These are phyloP conservation scores for Pyrrhoderma noxium DNA, from an alignment of 1,284 basidiomycete genomes.

Conservation along the genomic window DNA sequence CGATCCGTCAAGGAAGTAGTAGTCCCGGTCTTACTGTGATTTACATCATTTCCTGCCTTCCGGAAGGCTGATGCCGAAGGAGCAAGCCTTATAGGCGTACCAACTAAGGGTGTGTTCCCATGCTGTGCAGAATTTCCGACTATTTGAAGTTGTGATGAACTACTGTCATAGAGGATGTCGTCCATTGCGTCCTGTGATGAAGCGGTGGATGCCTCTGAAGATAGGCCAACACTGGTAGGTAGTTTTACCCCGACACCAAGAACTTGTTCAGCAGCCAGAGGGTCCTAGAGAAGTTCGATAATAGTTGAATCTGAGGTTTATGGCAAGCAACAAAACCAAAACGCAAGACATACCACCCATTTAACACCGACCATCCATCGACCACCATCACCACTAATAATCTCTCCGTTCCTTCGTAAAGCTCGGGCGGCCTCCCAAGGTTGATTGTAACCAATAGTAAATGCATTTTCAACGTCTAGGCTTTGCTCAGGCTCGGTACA, in stretches of 20 bases:
- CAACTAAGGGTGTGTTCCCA: conserved; percentile 32
- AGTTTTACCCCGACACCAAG: conserved; percentile 13
- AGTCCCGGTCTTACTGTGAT: conserved; percentile 27
- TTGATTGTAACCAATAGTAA: conserved; percentile 62
- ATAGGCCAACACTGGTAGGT: no score
- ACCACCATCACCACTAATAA: conserved; percentile 43
- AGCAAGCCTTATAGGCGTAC: conserved; percentile 62
- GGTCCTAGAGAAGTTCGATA: neutral
- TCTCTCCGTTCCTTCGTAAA: conserved; percentile 70
- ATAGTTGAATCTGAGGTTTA: neutral
- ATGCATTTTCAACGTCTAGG: conserved; percentile 60
- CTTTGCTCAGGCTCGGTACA: conserved; percentile 59
- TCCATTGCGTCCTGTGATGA: conserved; percentile 7
- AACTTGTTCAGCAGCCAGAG: conserved; percentile 15
- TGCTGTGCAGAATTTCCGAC: conserved; percentile 25
- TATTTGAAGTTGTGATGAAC: conserved; percentile 32
- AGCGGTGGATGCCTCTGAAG: neutral
- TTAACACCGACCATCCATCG: conserved; percentile 78
- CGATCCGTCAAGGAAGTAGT: conserved; percentile 23
- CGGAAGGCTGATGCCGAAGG: conserved; percentile 64
- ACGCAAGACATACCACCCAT: conserved; percentile 53
- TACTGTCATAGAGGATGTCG: conserved; percentile 1
- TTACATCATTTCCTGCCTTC: conserved; percentile 32
- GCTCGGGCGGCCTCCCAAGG: conserved; percentile 66
- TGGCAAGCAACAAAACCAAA: neutral